Base-by-base conservation (phyloP, 495 filamentous ascomycete genomes). In the Rusavskia elegans region DNA sequence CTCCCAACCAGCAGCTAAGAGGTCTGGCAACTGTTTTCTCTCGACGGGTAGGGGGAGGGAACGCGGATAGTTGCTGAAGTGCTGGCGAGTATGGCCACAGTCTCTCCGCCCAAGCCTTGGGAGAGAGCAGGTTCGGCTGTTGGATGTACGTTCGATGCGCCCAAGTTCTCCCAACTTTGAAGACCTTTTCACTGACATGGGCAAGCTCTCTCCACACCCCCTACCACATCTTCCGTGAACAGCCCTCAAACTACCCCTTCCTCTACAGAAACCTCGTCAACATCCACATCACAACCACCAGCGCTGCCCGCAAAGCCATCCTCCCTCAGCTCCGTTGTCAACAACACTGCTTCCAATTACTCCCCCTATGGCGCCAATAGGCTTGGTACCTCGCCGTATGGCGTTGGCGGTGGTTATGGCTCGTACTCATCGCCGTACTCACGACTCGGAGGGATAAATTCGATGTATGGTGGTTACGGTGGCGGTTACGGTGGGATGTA, bases 101-200 rank as follows among this genome's bases (percentile, higher is more conserved):
- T 80, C 57, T 90, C 89, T 68, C 90, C 90, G 59, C 90, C 90
- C 36, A 97, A 97, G 69, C 90, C 90, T 19, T 97, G 90, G 90
- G 90, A 97, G 69, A 79, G 81, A 64, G 76, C 78, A 52, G 83
- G 86, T 64, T 77, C 75, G 54, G 69, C 77, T 59, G 66, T 75
- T 71, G 65, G 65, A 58, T 67, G 72, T 46, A 46, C 23, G 23
- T 81, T 44, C 36, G 29, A 20, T 27, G 25, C 25, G 25, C 25
- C 25, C 25, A 27, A 20, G 17, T 6, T 38, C 20, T 17, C 32
- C 17, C 2, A 35, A 20, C 9, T 19, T 23, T 19, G 20, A n/a
- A 25, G 14, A 40, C 23, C 38, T 27, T 17, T 29, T 20, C 56
- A 19, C n/a, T 52, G 21, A 16, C 20, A 39, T 41, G 30, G 49